Percentiles rank a stretch among this genome's conserved stretches.
phyloP scores from a whole-genome alignment of 2,329 filamentous ascomycete species.

The Aureobasidium sp. region DNA sequence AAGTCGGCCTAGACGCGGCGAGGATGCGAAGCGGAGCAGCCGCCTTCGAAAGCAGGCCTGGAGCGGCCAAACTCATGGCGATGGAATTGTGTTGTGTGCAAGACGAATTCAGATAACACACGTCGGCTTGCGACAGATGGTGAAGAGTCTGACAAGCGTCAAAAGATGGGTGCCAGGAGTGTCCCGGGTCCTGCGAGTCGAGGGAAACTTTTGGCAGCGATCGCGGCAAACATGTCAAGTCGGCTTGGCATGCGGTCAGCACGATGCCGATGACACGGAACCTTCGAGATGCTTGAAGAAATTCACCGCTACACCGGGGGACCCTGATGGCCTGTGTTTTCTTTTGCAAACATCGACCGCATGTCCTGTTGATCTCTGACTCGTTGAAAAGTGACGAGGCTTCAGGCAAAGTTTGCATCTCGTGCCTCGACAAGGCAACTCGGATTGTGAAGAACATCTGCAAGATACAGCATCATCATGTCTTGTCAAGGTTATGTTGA shows the following conservation, averaged over 20 bases:
- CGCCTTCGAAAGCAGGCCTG: slow-evolving; percentile 29
- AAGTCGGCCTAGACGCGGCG: slow-evolving; percentile 26
- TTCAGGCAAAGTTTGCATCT: too few species aligned
- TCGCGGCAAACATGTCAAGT: slow-evolving; percentile 5
- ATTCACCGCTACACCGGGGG: background rate
- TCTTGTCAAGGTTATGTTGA: background rate
- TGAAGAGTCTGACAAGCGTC: background rate
- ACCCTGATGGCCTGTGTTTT: slow-evolving; percentile 14
- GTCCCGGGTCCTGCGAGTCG: background rate
- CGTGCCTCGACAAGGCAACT: too few species aligned
- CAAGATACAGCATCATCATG: background rate
- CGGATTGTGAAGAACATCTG: background rate
- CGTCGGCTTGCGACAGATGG: background rate
- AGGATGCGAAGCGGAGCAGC: slow-evolving; percentile 30
- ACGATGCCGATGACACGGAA: background rate
- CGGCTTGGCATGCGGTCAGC: slow-evolving; percentile 1
- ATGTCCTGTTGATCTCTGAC: too few species aligned
- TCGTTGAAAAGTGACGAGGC: too few species aligned
- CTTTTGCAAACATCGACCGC: slow-evolving; percentile 1
- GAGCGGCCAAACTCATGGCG: slow-evolving; percentile 32
- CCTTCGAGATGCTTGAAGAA: slow-evolving; percentile 9
- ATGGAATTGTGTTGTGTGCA: background rate
- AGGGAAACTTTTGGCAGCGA: slow-evolving; percentile 4
- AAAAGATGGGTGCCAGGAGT: background rate
- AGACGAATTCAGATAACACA: background rate